These are phyloP conservation scores for Takashimella koratensis DNA, from an alignment of 1,284 basidiomycete genomes.

Conservation along the genomic window DNA sequence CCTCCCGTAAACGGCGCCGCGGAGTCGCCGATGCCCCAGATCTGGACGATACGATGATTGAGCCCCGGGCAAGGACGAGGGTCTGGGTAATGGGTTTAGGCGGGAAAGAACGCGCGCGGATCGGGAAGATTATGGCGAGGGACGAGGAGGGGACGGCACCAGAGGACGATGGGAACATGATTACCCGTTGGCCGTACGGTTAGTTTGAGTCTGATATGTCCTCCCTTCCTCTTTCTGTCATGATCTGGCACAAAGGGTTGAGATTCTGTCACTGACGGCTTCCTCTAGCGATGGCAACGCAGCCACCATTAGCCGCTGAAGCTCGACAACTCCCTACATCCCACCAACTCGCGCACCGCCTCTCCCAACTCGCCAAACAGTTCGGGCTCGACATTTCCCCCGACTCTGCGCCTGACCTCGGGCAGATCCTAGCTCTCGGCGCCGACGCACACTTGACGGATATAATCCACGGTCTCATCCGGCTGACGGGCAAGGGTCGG, in stretches of 20 bases:
- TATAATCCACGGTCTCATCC: conserved; percentile 33
- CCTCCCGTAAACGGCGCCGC: conserved; percentile 23
- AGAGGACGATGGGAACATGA: conserved; percentile 6
- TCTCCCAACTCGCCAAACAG: conserved; percentile 32
- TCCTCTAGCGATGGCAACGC: conserved; percentile 9
- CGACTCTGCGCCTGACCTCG: conserved; percentile 28
- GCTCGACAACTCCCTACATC: conserved; percentile 33
- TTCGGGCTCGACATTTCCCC: conserved; percentile 28
- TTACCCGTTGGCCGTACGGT: conserved; percentile 10
- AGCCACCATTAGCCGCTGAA: conserved; percentile 26
- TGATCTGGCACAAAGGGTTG: not conserved
- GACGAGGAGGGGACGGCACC: not conserved
- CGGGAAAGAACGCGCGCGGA: conserved; percentile 29
- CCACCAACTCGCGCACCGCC: conserved; percentile 29
- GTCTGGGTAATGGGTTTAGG: conserved; percentile 41
- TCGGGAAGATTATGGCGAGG: conserved; percentile 22
- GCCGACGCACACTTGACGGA: conserved; percentile 40
- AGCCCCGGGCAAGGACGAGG: conserved; percentile 33
- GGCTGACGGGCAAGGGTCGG: conserved; percentile 33
- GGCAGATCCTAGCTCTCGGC: conserved; percentile 46
- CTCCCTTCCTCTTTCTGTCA: not conserved
- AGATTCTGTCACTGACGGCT: conserved; percentile 2
- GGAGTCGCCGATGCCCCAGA: conserved; percentile 29
- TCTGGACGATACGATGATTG: conserved; percentile 36
- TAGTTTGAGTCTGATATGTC: conserved; percentile 8